Evolutionary conservation across 768 basidiomycete genomes (phyloP), one percentile per base, ranked within the genome.

Genomic region (Clathrus columnatus): DNA sequence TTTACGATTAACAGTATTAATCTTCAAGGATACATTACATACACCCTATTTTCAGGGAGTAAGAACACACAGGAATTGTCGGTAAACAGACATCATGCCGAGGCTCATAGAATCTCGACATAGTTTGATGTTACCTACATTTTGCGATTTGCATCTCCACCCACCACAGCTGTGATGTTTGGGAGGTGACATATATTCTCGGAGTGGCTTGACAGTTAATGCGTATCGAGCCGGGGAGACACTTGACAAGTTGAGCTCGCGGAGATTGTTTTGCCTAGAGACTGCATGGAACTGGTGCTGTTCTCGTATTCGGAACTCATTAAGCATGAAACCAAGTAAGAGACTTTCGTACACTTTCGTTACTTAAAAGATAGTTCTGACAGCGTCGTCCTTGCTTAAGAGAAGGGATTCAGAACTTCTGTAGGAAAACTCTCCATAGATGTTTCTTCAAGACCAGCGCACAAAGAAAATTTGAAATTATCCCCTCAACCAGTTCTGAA

Each of bases 341-440:
- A 51, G 1, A 27, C 20, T 45, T 47, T 18, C n/a, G 27, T 11
- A 17, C 21, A 5, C n/a, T 24, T 17, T 7, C 2, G 17, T n/a
- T 26, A 1, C 20, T 26, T 14, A 14, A 17, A 20, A 14, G 11
- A 20, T 44, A 53, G 7, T 51, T 26, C 43, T 27, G 45, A 51
- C 45, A 94, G 91, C 65, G 62, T 94, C 20, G 83, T 92, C 23
- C 79, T 95, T 0, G 91, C 91, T 80, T 83, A 83, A 58, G 62
- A 68, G 0, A 78, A 78, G 18, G 90, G 92, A 4, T 61, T 94
- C 17, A 74, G 92, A 28, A 88, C 82, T 0, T 88, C 87, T 59
- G 76, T 95, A n/a, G 92, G 91, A 17, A 95, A 94, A 65, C 72
- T 95, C 10, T 90, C 89, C 0, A 93, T 93, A 91, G 90, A 92